A percentile compares a stretch with the other conserved stretches of the same genome.
phyloP scores from a whole-genome alignment of 2,329 filamentous ascomycete genomes.

The Ophiocordyceps camponoti-rufipedis region DNA sequence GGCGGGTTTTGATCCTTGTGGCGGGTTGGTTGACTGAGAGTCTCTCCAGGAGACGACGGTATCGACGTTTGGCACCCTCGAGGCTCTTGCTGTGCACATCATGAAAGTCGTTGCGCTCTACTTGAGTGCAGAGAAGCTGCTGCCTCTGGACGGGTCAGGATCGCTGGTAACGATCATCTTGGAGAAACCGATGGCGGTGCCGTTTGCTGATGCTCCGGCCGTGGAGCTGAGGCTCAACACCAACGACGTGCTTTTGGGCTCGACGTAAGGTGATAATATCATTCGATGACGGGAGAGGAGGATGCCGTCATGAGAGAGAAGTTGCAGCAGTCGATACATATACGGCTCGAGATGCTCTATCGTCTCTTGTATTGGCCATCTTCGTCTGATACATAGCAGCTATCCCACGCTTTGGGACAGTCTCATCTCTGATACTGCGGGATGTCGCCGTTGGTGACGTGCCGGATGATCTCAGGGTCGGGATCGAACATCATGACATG shows the following conservation, averaged over 20 bases:
- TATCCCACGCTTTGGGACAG: neutral
- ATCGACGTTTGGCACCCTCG: slow-evolving; percentile 44
- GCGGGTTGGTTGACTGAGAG: neutral
- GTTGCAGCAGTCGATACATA: neutral
- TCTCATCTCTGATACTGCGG: slow-evolving; percentile 25
- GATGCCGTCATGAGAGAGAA: neutral
- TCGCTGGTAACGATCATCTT: slow-evolving; percentile 42
- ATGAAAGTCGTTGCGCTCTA: slow-evolving; percentile 26
- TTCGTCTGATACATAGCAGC: no score
- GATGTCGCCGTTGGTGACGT: slow-evolving; percentile 58
- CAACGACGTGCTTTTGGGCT: slow-evolving; percentile 5
- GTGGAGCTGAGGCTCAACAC: slow-evolving; percentile 31
- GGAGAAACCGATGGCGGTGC: slow-evolving; percentile 57
- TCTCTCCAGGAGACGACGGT: slow-evolving; percentile 28
- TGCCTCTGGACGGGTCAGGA: slow-evolving; percentile 8
- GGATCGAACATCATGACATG: slow-evolving; percentile 81
- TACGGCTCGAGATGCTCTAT: neutral
- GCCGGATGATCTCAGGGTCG: slow-evolving; percentile 46
- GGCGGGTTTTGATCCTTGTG: no score
- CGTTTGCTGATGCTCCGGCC: slow-evolving; percentile 51
- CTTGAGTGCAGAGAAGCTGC: slow-evolving; percentile 12
- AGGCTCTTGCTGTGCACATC: slow-evolving; percentile 35
- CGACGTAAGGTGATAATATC: neutral
- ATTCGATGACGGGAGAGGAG: neutral
- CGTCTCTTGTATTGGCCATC: no score